Evolutionary conservation across 305 asterid genomes (phyloP).

Genomic region (Fraxinus nigra): DNA sequence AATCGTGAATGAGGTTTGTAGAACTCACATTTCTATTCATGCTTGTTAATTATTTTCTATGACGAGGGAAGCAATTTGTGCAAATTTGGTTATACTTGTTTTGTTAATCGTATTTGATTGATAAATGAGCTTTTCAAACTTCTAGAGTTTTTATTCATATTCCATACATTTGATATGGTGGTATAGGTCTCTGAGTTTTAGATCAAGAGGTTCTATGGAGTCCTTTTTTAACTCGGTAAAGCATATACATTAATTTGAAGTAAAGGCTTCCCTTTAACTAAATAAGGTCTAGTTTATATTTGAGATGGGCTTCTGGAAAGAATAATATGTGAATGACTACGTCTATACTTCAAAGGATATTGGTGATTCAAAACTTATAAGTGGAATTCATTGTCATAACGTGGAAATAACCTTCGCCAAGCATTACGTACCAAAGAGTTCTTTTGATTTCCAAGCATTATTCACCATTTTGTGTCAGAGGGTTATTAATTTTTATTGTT

Average conservation of each 20-base stretch:
- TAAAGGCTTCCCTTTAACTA: background rate
- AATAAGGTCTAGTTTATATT: background rate
- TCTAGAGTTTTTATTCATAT: background rate
- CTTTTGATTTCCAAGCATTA: background rate
- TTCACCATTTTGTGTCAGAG: background rate
- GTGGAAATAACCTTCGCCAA: background rate
- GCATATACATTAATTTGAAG: background rate
- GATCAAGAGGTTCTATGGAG: background rate
- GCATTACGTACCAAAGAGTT: background rate
- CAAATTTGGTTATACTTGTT: conserved; percentile 10
- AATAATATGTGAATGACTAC: background rate
- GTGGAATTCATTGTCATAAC: background rate
- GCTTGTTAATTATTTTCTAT: conserved; percentile 7
- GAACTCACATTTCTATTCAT: conserved; percentile 20
- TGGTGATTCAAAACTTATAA: background rate
- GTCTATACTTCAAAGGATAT: background rate
- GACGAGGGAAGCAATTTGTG: conserved; percentile 17
- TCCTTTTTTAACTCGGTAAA: background rate
- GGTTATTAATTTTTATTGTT: background rate
- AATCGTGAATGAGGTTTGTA: conserved; percentile 76
- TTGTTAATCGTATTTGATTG: background rate
- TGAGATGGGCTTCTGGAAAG: background rate
- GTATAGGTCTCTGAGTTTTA: background rate
- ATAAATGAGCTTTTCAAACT: background rate
- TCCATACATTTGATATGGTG: conserved; percentile 4